phyloP scores from a whole-genome alignment of 2,329 filamentous ascomycete genomes.

The Aspergillus arachidicola region DNA sequence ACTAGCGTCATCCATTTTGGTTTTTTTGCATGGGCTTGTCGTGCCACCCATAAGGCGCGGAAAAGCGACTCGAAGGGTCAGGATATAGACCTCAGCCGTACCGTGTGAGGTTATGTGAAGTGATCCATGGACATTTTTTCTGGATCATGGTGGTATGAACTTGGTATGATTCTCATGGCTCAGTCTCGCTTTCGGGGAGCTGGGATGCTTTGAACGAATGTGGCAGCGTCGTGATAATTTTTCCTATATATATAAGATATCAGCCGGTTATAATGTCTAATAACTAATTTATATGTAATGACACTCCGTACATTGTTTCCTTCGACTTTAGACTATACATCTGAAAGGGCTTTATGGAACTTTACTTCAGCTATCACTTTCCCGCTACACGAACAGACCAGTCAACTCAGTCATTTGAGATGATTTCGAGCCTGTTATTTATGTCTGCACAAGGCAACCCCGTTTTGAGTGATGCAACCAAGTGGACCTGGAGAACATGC shows the following conservation, averaged over 20 bases:
- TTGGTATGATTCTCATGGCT: not conserved
- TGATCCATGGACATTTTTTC: not conserved
- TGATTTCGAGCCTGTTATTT: no score
- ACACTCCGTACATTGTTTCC: no score
- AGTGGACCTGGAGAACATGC: no score
- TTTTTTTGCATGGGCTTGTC: slow-evolving; percentile 13
- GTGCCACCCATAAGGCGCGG: slow-evolving; percentile 8
- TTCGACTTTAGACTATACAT: no score
- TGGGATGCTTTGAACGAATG: not conserved
- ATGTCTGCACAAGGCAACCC: no score
- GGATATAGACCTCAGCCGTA: not conserved
- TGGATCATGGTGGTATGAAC: not conserved
- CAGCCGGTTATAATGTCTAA: not conserved
- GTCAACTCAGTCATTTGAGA: no score
- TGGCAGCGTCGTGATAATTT: not conserved
- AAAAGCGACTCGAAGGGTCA: slow-evolving; percentile 3
- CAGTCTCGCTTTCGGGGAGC: not conserved
- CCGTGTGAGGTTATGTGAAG: not conserved
- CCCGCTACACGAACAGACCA: no score
- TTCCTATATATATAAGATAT: not conserved
- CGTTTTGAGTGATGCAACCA: no score
- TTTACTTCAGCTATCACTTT: no score
- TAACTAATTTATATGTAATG: not conserved
- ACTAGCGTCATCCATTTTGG: slow-evolving; percentile 13
- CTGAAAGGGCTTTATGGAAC: no score